Conservation (phyloP, 2,329 filamentous ascomycete species). For the Cadophora luteo-olivacea region DNA sequence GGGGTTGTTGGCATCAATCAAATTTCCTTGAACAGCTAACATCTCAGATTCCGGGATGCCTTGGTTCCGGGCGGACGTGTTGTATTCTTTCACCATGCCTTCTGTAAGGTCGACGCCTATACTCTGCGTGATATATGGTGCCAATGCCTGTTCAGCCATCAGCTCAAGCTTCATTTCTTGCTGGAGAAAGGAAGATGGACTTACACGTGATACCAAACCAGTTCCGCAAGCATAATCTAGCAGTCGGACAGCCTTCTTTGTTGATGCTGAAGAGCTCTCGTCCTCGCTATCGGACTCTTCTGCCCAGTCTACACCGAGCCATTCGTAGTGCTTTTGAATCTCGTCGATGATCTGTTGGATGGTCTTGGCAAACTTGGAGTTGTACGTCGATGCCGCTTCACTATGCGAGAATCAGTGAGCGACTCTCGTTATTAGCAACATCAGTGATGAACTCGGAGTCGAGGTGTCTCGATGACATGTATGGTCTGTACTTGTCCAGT, state of each 20-base stretch:
- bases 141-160: slow-evolving; percentile 55
- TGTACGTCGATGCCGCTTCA: slow-evolving; percentile 60
- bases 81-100: slow-evolving; percentile 74
- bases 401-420: slow-evolving; percentile 39
- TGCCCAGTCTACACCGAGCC: slow-evolving; percentile 66
- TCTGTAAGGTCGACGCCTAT: slow-evolving; percentile 74
- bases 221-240: slow-evolving; percentile 82
- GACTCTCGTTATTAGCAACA: background rate
- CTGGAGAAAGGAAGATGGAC: background rate
- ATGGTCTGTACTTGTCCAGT: background rate
- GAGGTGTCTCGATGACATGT: background rate
- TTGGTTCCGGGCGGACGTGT: slow-evolving; percentile 62
- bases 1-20: slow-evolving; percentile 54
- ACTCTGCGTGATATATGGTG: slow-evolving; percentile 66
- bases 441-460: background rate
- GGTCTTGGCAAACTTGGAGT: slow-evolving; percentile 60
- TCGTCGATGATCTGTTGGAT: slow-evolving; percentile 60
- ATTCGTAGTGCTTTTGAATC: slow-evolving; percentile 59
- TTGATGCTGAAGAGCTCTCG: slow-evolving; percentile 27
- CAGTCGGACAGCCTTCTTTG: slow-evolving; percentile 53
- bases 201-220: slow-evolving; percentile 67
- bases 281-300: slow-evolving; percentile 45
- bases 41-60: slow-evolving; percentile 60
- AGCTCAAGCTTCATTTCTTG: slow-evolving; percentile 1
- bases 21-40: slow-evolving; percentile 63